Conservation (phyloP, 352 stramenopile species). For the Phytophthora sp. region DNA sequence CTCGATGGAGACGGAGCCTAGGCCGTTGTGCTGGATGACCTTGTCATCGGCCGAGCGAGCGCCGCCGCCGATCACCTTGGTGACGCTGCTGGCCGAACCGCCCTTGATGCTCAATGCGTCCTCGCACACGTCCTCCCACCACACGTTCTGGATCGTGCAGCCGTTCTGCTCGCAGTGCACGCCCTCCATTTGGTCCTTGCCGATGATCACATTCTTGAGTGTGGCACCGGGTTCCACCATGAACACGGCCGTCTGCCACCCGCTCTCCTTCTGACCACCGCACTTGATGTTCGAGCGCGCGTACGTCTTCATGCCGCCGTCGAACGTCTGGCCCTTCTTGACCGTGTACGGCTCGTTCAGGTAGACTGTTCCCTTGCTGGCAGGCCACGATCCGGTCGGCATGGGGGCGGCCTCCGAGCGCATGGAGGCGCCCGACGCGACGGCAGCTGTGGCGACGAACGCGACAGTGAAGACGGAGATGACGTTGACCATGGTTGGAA, state of each 20-base stretch:
- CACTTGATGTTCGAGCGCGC: conserved; percentile 49
- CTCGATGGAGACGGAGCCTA: conserved; percentile 18
- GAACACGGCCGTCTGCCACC: conserved; percentile 30
- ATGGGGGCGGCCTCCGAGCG: conserved; percentile 28
- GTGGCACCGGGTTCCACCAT: conserved; percentile 22
- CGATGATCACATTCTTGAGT: conserved; percentile 18
- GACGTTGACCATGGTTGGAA: conserved; percentile 21
- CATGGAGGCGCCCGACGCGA: conserved; percentile 27
- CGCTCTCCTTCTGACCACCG: conserved; percentile 30
- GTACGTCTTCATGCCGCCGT: conserved; percentile 63
- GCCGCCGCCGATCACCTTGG: conserved; percentile 25
- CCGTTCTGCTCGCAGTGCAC: conserved; percentile 30
- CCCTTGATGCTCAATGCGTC: conserved; percentile 38
- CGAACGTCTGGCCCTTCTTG: conserved; percentile 41
- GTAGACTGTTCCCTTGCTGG: conserved; percentile 30
- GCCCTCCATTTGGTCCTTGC: conserved; percentile 18
- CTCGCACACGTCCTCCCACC: conserved; percentile 41
- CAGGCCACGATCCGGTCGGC: conserved; percentile 34
- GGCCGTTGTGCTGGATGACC: conserved; percentile 20
- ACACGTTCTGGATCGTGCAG: conserved; percentile 43
- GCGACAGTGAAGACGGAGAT: conserved; percentile 13
- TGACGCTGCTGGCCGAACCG: conserved; percentile 22
- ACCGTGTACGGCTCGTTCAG: conserved; percentile 36
- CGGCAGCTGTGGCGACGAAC: conserved; percentile 7
- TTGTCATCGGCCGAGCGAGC: conserved; percentile 19